Conservation (phyloP, 2,329 filamentous ascomycete species). For the Didymella keratinophila region DNA sequence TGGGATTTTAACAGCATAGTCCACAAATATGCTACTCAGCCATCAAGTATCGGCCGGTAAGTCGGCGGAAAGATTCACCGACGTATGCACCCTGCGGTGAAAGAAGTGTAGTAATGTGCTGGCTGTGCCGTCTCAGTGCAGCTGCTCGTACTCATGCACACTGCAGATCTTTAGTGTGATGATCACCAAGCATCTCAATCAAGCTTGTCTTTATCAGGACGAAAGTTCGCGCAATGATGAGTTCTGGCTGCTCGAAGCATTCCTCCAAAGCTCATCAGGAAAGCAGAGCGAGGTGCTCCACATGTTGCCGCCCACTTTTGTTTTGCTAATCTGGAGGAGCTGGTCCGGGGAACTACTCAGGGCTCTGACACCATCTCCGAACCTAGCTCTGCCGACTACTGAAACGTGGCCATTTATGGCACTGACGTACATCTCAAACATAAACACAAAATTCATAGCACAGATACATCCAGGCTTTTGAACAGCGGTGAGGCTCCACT, state of each 20-base stretch:
- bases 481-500: slow-evolving; percentile 3
- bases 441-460: neutral
- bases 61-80: slow-evolving; percentile 29
- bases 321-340: neutral
- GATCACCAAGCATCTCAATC: slow-evolving; percentile 2
- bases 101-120: slow-evolving; percentile 3
- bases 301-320: neutral
- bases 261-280: neutral
- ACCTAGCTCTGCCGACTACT: slow-evolving; percentile 6
- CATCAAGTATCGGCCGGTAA: slow-evolving; percentile 18
- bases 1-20: slow-evolving; percentile 14
- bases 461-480: neutral
- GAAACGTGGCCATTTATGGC: neutral
- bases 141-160: slow-evolving; percentile 8
- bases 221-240: neutral
- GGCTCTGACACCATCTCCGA: neutral
- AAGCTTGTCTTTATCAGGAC: slow-evolving; percentile 2
- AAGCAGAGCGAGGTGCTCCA: neutral
- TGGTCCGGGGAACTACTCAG: neutral
- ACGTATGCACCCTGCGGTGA: slow-evolving; percentile 5
- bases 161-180: slow-evolving; percentile 9
- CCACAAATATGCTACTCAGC: neutral
- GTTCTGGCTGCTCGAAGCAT: neutral
- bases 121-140: neutral
- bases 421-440: slow-evolving; percentile 2